Evolutionary conservation across 192 early-diverging fungal species (phyloP), one percentile per base, ranked within the genome.

Genomic region (Coemansia sp.): DNA sequence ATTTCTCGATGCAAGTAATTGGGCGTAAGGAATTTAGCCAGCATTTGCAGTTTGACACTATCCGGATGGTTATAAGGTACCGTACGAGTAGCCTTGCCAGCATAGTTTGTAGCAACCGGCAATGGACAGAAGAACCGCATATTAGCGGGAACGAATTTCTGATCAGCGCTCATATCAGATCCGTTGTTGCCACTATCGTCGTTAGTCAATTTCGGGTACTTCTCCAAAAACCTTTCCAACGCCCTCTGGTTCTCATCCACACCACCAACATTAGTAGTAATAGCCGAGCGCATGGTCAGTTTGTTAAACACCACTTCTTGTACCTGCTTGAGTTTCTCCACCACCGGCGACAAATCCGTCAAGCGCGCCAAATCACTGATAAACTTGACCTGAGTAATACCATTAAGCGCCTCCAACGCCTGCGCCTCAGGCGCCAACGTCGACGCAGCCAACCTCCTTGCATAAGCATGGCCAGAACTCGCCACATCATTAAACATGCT

Each of bases 1-100:
- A 98, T 92, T 81, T 98, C 96, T 52, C 94, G 93, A 78, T 98
- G 96, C n/a, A 98, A 77, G 77, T 86, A 96, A 68, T 93, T 85
- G 67, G 89, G 86, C 17, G 93, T 95, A 85, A 97, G 86, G 34
- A 97, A 81, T 9, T 92, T 93, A 3, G 92, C 88, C 28, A 97
- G 74, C 7, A 91, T 80, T 75, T 93, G 93, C 38, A 96, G 86
- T 62, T 87, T 87, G 45, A 91, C 86, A 32, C 91, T 88, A 75
- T 97, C 95, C 0, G 82, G 68, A 71, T 96, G 93, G 33, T 86
- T 91, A 68, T 94, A 97, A 33, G 96, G 94, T 0, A 96, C 93
- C 20, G 91, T 90, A 35, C 88, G 85, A 20, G 91, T 88, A 4
- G 87, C 86, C 66, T 88, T 85, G 32, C 90, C 88, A 5, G 90